Evolutionary conservation across 768 basidiomycete genomes (phyloP).

Genomic region (Mycena belliarum): DNA sequence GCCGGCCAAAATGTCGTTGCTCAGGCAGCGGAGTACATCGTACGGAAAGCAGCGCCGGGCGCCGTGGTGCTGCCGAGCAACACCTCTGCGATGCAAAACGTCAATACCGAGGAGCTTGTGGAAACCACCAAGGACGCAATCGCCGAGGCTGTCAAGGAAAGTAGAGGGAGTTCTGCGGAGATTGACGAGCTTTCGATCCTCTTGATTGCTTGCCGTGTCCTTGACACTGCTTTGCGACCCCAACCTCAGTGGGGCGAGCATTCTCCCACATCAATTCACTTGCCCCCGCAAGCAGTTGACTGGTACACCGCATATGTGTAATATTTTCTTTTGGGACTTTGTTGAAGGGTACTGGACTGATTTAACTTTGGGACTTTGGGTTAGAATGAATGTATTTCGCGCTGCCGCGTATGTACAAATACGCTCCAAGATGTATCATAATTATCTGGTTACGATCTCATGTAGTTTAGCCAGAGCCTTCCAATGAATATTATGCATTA

Average conservation of each 20-base stretch:
- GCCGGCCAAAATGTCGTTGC: constrained; percentile 83
- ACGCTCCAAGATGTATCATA: constrained; percentile 22
- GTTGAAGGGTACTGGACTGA: neutral
- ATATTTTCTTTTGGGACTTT: constrained; percentile 29
- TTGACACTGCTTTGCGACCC: constrained; percentile 13
- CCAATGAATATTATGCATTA: neutral
- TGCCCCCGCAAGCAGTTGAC: constrained; percentile 13
- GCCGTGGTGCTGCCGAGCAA: constrained; percentile 34
- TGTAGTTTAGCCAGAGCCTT: constrained; percentile 17
- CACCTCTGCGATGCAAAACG: constrained; percentile 46
- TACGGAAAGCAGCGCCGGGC: constrained; percentile 38
- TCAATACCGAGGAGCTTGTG: constrained; percentile 52
- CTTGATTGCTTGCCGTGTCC: constrained; percentile 21
- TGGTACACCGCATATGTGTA: constrained; percentile 40
- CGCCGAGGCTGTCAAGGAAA: constrained; percentile 78
- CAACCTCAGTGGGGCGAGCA: constrained; percentile 4
- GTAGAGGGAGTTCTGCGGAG: constrained; percentile 43
- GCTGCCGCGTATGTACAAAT: constrained; percentile 19
- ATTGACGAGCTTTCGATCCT: constrained; percentile 26
- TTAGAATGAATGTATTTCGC: constrained; percentile 24
- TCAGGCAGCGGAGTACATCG: constrained; percentile 72
- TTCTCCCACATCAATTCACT: constrained; percentile 26
- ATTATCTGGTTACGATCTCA: neutral
- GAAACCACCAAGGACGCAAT: constrained; percentile 66
- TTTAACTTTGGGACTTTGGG: constrained; percentile 30